phyloP scores from a whole-genome alignment of 257 asterid species.

The Voacanga thouarsii region DNA sequence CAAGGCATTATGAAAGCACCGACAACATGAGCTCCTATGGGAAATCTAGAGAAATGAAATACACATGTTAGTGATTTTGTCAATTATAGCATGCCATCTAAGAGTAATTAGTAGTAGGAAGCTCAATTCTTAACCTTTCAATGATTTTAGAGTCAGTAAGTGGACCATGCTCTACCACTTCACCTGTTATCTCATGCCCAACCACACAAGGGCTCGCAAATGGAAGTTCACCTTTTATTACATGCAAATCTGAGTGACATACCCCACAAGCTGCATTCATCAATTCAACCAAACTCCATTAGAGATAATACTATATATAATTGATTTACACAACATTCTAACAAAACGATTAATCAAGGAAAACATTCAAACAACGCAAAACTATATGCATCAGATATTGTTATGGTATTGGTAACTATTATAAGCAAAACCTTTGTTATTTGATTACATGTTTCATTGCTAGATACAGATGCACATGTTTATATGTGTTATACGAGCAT shows the following conservation, averaged over 20 bases:
- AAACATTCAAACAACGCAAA: background rate
- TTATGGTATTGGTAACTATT: background rate
- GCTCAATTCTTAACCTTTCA: conserved; percentile 51
- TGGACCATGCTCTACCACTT: conserved; percentile 88
- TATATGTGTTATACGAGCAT: background rate
- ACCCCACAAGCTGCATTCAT: conserved; percentile 90
- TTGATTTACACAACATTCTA: background rate
- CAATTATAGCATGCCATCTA: background rate
- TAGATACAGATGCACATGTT: background rate
- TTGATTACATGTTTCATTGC: background rate
- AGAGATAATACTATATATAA: background rate
- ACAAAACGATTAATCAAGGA: background rate
- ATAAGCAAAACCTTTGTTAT: background rate
- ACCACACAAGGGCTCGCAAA: conserved; percentile 91
- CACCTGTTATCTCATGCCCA: conserved; percentile 98
- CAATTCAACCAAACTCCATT: conserved; percentile 7
- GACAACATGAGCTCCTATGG: conserved; percentile 79
- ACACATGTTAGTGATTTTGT: background rate
- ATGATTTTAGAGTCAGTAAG: conserved; percentile 62
- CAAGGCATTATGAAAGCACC: conserved; percentile 99
- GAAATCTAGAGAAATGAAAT: conserved; percentile 43
- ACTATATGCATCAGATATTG: background rate
- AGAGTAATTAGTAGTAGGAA: background rate
- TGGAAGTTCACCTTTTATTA: conserved; percentile 93
- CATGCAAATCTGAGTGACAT: conserved; percentile 98